Conservation (phyloP, 2,329 filamentous ascomycete genomes). For the Clarireedia monteithiana region DNA sequence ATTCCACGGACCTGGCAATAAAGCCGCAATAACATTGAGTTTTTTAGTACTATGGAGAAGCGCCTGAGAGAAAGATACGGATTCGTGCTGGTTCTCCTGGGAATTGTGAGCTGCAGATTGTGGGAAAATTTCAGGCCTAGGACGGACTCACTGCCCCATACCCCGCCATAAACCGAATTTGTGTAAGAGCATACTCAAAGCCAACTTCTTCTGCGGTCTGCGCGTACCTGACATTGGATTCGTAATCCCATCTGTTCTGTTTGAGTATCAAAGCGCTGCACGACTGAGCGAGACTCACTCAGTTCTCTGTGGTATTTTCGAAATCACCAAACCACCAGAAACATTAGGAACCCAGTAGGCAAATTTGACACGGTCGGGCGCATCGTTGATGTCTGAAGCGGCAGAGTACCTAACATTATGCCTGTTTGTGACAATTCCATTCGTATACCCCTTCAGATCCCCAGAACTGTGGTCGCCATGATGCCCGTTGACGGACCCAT, state of each 20-base stretch:
- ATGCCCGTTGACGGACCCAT: neutral
- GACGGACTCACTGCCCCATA: constrained; percentile 34
- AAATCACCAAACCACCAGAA: constrained; percentile 44
- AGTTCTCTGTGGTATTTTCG: constrained; percentile 42
- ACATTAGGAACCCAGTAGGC: constrained; percentile 49
- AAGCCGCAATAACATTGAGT: constrained; percentile 43
- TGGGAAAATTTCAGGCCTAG: neutral
- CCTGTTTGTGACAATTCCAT: constrained; percentile 4
- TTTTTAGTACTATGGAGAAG: constrained; percentile 39
- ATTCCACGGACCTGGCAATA: constrained; percentile 44
- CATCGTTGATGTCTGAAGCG: constrained; percentile 34
- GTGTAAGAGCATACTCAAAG: constrained; percentile 44
- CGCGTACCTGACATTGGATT: constrained; percentile 41
- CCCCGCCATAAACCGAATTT: constrained; percentile 45
- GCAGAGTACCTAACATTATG: constrained; percentile 18
- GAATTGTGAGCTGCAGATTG: neutral
- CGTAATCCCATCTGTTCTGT: constrained; percentile 36
- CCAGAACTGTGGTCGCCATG: neutral
- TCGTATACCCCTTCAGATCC: neutral
- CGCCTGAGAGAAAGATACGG: constrained; percentile 44
- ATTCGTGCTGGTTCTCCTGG: constrained; percentile 40
- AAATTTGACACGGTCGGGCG: constrained; percentile 38
- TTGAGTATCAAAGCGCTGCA: neutral
- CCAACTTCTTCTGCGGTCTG: constrained; percentile 39
- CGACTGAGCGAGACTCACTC: constrained; percentile 7